Conservation (phyloP, 2,329 filamentous ascomycete genomes). For the Fusarium neocosmosporiellum region DNA sequence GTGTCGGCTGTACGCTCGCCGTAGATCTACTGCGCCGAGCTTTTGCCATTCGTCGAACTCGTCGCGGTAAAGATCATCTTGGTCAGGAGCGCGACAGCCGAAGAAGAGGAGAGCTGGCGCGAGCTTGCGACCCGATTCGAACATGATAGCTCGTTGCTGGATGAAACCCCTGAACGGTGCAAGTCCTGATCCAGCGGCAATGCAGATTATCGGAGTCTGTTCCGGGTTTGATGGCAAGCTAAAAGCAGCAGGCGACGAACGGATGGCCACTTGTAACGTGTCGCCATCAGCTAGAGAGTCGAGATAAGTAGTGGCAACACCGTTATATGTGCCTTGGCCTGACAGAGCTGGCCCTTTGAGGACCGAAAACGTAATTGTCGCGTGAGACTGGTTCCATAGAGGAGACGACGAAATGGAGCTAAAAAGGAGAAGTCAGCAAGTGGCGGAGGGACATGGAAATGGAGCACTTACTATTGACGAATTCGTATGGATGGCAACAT, state of each 20-base stretch:
- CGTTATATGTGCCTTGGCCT: not conserved
- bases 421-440: not conserved
- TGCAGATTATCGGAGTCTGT: not conserved
- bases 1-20: not conserved
- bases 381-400: not conserved
- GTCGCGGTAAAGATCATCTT: not conserved
- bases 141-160: not conserved
- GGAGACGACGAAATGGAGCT: slow-evolving; percentile 2
- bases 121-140: not conserved
- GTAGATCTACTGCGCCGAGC: not conserved
- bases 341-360: not conserved
- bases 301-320: not conserved
- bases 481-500: not conserved
- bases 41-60: not conserved
- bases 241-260: not conserved
- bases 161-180: not conserved
- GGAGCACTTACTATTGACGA: not conserved
- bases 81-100: not conserved
- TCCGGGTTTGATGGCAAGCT: not conserved
- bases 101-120: not conserved
- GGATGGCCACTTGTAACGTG: not conserved
- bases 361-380: not conserved
- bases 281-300: not conserved
- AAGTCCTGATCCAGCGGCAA: not conserved
- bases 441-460: not conserved